phyloP scores from a whole-genome alignment of 208 protist genomes.

The Trypanosoma vivax region DNA sequence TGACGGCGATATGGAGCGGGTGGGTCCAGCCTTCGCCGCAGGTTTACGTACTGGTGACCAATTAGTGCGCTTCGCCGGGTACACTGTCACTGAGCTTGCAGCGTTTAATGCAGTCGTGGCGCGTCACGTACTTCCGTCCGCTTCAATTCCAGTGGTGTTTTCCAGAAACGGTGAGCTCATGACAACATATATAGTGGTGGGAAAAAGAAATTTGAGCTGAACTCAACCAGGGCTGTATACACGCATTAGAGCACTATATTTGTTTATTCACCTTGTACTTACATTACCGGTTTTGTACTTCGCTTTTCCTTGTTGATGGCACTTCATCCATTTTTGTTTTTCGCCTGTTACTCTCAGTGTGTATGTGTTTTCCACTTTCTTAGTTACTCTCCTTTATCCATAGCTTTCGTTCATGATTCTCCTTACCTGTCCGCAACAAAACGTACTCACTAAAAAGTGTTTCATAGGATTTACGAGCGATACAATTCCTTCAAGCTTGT shows the following conservation, averaged over 20 bases:
- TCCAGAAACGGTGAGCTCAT: conserved; percentile 27
- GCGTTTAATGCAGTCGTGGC: conserved; percentile 79
- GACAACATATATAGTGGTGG: conserved; percentile 19
- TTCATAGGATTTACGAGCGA: too few relatives aligned
- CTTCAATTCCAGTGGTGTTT: conserved; percentile 49
- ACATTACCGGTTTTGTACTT: conserved; percentile 11
- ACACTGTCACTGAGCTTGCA: conserved; percentile 77
- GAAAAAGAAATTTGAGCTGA: conserved; percentile 6
- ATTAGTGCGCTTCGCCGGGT: conserved; percentile 75
- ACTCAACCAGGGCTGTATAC: too few relatives aligned
- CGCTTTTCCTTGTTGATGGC: conserved; percentile 18
- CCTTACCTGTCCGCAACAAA: too few relatives aligned
- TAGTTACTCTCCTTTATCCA: too few relatives aligned
- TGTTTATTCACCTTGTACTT: too few relatives aligned
- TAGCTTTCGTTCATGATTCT: too few relatives aligned
- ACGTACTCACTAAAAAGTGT: too few relatives aligned
- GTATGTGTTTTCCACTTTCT: too few relatives aligned
- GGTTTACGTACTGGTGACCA: conserved; percentile 60
- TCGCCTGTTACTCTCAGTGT: too few relatives aligned
- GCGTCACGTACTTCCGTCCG: conserved; percentile 48
- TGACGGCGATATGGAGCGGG: conserved; percentile 20
- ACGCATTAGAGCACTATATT: too few relatives aligned
- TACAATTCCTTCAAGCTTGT: too few relatives aligned
- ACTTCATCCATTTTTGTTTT: too few relatives aligned
- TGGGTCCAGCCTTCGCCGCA: conserved; percentile 49